Percentiles rank a stretch among this genome's conserved stretches.
Evolutionary conservation across 2,329 filamentous ascomycete genomes (phyloP).

Genomic region (Endoconidiophora polonica): DNA sequence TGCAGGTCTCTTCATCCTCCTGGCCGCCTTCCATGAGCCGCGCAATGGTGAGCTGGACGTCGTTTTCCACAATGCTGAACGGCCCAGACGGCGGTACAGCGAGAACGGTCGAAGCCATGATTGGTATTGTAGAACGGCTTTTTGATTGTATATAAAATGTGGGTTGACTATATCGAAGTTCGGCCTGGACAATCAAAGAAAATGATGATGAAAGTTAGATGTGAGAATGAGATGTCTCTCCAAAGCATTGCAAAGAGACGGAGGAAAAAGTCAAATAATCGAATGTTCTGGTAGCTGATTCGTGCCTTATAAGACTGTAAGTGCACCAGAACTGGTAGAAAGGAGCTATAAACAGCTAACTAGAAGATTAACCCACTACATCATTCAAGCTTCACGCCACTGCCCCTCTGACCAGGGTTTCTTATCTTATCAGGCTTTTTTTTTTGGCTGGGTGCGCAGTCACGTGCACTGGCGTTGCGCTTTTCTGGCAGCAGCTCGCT

Average conservation of each 20-base stretch:
- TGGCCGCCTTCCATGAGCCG: constrained; percentile 81
- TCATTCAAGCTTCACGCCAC: neutral
- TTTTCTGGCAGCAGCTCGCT: neutral
- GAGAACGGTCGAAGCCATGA: constrained; percentile 8
- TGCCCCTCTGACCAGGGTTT: constrained; percentile 1
- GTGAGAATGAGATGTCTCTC: too few relatives aligned
- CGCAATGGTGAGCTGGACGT: constrained; percentile 64
- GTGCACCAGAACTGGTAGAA: neutral
- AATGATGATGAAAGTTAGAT: too few relatives aligned
- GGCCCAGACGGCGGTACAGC: neutral
- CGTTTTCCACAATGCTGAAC: constrained; percentile 29
- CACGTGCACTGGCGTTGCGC: constrained; percentile 9
- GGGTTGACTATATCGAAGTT: neutral
- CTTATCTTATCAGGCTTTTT: constrained; percentile 11
- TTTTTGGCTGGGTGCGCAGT: neutral
- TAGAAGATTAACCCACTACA: constrained; percentile 1
- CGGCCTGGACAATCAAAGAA: neutral
- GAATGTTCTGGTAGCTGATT: neutral
- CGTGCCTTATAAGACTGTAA: neutral
- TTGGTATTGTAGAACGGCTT: neutral
- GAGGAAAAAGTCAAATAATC: neutral
- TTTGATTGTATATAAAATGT: neutral
- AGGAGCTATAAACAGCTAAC: neutral
- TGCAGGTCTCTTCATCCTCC: constrained; percentile 56
- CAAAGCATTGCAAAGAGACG: neutral